These are phyloP conservation scores for Neurospora sp. DNA, from an alignment of 2,329 filamentous ascomycete species.

Conservation along the genomic window DNA sequence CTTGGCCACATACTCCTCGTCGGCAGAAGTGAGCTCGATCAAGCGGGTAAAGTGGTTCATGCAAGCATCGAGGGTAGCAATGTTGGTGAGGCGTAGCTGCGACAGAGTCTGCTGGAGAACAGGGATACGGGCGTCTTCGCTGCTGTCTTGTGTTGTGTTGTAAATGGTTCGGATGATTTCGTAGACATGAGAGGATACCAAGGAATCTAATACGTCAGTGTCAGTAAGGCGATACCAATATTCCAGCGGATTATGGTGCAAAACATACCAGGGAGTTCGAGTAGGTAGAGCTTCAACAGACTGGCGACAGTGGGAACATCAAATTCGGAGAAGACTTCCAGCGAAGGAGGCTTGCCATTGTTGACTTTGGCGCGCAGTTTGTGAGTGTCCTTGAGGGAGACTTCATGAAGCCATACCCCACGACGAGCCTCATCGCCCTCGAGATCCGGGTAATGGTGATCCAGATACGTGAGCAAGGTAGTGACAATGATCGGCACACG, in stretches of 20 bases:
- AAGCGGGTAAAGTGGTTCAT: conserved; percentile 97
- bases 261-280: conserved; percentile 82
- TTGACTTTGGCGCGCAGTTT: conserved; percentile 76
- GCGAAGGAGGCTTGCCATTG: conserved; percentile 68
- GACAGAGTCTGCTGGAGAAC: conserved; percentile 93
- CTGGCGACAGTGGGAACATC: conserved; percentile 92
- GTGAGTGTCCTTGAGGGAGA: conserved; percentile 76
- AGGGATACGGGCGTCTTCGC: conserved; percentile 70
- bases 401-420: conserved; percentile 89
- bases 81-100: conserved; percentile 90
- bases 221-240: conserved; percentile 16
- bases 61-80: conserved; percentile 94
- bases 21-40: conserved; percentile 92
- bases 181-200: conserved; percentile 96
- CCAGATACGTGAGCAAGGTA: conserved; percentile 85
- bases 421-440: conserved; percentile 91
- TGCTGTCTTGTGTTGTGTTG: conserved; percentile 64
- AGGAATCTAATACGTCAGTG: conserved; percentile 56
- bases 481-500: conserved; percentile 89
- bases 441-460: conserved; percentile 93
- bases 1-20: conserved; percentile 69
- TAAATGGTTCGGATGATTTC: conserved; percentile 99
- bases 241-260: not conserved
- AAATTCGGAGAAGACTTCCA: conserved; percentile 72
- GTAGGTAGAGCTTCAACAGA: conserved; percentile 83